Evolutionary conservation across 352 stramenopile genomes (phyloP).

Genomic region (Globisporangium middletonii): DNA sequence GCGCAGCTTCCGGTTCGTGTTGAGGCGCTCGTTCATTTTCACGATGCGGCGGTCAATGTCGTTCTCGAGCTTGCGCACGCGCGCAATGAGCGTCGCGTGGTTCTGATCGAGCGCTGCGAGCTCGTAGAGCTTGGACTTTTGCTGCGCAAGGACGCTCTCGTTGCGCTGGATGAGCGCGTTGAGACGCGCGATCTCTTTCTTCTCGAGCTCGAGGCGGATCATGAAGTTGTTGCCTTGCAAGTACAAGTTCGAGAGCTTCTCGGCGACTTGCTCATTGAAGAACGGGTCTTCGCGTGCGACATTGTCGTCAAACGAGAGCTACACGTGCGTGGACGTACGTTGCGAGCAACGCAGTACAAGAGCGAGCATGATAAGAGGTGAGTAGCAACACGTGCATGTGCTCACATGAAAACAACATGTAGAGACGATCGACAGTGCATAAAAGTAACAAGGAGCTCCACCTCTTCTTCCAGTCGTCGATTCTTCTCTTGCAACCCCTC

Average conservation of each 20-base stretch:
- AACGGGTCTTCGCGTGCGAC: conserved; percentile 63
- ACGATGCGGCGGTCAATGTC: conserved; percentile 79
- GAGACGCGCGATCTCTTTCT: conserved; percentile 59
- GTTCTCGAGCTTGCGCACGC: conserved; percentile 76
- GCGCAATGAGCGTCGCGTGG: conserved; percentile 46
- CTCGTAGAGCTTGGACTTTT: conserved; percentile 75
- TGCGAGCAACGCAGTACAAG: not conserved
- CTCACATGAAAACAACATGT: not conserved
- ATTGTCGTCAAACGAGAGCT: conserved; percentile 76
- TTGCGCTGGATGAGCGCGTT: conserved; percentile 66
- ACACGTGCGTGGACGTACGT: not conserved
- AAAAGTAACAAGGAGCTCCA: conserved; percentile 8
- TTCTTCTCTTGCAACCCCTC: conserved; percentile 76
- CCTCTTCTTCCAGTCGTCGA: conserved; percentile 68
- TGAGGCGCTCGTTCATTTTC: conserved; percentile 80
- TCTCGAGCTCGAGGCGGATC: conserved; percentile 68
- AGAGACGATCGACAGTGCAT: not conserved
- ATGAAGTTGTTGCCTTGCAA: conserved; percentile 80
- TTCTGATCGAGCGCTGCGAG: conserved; percentile 67
- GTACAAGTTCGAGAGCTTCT: conserved; percentile 76
- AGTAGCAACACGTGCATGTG: not conserved
- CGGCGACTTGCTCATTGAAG: conserved; percentile 63
- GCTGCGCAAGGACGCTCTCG: conserved; percentile 46
- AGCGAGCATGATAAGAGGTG: not conserved
- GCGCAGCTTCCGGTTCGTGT: conserved; percentile 54